Percentiles rank a stretch among this genome's conserved stretches.
Evolutionary conservation across 169 alveolate genomes (phyloP).

Genomic region (Theileria orientalis): DNA sequence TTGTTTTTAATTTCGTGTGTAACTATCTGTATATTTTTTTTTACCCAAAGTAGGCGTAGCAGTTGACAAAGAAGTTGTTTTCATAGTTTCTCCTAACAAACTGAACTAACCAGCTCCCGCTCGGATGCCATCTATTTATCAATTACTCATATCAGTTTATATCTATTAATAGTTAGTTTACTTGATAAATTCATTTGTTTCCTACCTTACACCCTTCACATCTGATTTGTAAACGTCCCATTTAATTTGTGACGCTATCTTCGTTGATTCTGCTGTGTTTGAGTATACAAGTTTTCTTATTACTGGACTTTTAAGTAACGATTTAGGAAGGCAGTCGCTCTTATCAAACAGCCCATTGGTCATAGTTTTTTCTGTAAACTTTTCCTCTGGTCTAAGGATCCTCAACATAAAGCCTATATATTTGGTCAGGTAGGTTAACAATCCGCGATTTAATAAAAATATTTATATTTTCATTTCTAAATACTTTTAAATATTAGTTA

Average conservation of each 20-base stretch:
- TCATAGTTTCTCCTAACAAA: conserved; percentile 78
- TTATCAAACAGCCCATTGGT: conserved; percentile 25
- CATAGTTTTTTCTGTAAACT: conserved; percentile 29
- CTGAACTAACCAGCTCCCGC: conserved; percentile 87
- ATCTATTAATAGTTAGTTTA: neutral
- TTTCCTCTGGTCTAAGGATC: conserved; percentile 62
- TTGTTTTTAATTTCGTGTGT: neutral
- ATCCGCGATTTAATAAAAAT: neutral
- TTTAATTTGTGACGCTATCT: conserved; percentile 74
- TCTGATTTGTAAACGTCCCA: conserved; percentile 82
- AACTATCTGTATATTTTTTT: neutral
- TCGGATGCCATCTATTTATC: conserved; percentile 81
- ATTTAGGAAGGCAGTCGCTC: conserved; percentile 74
- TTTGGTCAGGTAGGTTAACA: neutral
- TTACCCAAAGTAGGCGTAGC: conserved; percentile 78
- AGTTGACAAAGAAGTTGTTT: conserved; percentile 82
- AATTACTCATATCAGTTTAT: neutral
- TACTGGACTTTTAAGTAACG: conserved; percentile 76
- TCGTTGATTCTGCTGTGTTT: conserved; percentile 74
- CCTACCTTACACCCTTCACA: conserved; percentile 78
- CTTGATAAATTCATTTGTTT: neutral
- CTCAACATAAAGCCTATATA: conserved; percentile 50
- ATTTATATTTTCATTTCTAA: neutral
- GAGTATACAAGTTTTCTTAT: conserved; percentile 76
- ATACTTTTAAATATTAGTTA: neutral